Evolutionary conservation across 257 asterid genomes (phyloP), one percentile per base, ranked within the genome.

Genomic region (Solanum clarkiae): DNA sequence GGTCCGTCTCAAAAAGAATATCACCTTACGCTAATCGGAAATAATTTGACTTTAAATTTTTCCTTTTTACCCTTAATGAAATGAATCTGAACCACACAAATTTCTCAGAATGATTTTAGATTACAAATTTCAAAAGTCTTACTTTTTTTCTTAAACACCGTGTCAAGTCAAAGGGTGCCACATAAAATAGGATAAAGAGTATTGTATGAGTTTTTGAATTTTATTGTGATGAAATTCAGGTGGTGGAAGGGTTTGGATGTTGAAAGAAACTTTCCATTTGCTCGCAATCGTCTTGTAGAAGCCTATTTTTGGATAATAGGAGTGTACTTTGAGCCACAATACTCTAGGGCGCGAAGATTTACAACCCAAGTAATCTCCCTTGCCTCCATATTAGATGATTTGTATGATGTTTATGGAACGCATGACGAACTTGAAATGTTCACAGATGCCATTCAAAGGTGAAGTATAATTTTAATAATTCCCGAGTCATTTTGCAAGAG

Each of bases 361-460:
- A 86, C 88, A 32, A 83, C 93, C 14, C 87, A 91, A 68, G 83
- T 87, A 29, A 86, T 88, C 17, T 85, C 91, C 42, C 88, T 91
- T 47, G 57, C 90, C 59, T 91, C 90, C 89, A 53, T 91, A 74
- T 70, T 91, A 82, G 92, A 91, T 42, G 92, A 91, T 49, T 79
- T 91, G 18, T 90, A 90, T 45, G 87, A 91, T 72, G 87, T 88
- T 20, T 90, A 87, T 45, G 92, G 91, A 17, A 85, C 90, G 5
- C 87, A 22, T 4, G 72, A 86, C 6, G 88, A 91, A 47, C 71
- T 88, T 66, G 63, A 81, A 9, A 15, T 85, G 84, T 90, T 91
- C 85, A 81, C 88, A 1, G 72, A 91, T 17, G 94, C 91, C 4
- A 86, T 91, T 17, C n/a, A 79, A 63, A 87, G 83, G 93, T 88